Conservation (phyloP, 768 basidiomycete genomes). For the Gloeopeniophorella convolvens region DNA sequence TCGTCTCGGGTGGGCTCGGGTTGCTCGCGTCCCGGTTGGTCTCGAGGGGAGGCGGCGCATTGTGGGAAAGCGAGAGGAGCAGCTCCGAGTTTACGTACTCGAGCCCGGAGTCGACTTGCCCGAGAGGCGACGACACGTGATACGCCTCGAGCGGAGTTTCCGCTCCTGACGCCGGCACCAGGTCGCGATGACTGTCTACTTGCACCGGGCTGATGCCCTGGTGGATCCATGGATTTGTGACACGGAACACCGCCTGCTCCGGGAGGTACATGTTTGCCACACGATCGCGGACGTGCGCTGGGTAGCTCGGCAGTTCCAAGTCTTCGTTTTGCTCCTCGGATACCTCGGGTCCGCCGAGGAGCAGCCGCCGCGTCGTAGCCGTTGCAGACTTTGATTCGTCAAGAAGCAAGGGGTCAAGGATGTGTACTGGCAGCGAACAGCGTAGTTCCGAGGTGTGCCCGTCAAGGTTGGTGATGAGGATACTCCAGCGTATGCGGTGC, state of each 20-base stretch:
- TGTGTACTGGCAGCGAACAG: slow-evolving; percentile 83
- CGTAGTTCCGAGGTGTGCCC: slow-evolving; percentile 93
- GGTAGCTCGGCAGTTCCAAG: slow-evolving; percentile 81
- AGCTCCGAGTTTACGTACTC: slow-evolving; percentile 87
- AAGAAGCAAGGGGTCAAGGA: slow-evolving; percentile 68
- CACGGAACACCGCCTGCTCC: slow-evolving; percentile 54
- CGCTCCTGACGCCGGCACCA: slow-evolving; percentile 16
- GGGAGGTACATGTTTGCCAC: slow-evolving; percentile 73
- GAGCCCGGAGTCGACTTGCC: slow-evolving; percentile 38
- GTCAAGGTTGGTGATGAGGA: slow-evolving; percentile 77
- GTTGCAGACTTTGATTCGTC: slow-evolving; percentile 71
- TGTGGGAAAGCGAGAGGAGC: slow-evolving; percentile 51
- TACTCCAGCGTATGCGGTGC: slow-evolving; percentile 78
- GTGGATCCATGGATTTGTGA: slow-evolving; percentile 57
- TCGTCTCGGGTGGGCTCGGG: slow-evolving; percentile 18
- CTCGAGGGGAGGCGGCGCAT: slow-evolving; percentile 30
- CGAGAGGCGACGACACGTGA: slow-evolving; percentile 28
- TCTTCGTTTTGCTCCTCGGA: slow-evolving; percentile 49
- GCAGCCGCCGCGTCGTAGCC: slow-evolving; percentile 65
- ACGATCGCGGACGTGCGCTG: slow-evolving; percentile 83
- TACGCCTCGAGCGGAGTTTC: slow-evolving; percentile 22
- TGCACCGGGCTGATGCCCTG: slow-evolving; percentile 36
- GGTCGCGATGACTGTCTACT: slow-evolving; percentile 13
- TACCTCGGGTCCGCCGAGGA: slow-evolving; percentile 39
- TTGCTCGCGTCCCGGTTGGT: slow-evolving; percentile 7